Evolutionary conservation across 306 rosid genomes (phyloP), one percentile per base, ranked within the genome.

Genomic region (Begonia peltatifolia): DNA sequence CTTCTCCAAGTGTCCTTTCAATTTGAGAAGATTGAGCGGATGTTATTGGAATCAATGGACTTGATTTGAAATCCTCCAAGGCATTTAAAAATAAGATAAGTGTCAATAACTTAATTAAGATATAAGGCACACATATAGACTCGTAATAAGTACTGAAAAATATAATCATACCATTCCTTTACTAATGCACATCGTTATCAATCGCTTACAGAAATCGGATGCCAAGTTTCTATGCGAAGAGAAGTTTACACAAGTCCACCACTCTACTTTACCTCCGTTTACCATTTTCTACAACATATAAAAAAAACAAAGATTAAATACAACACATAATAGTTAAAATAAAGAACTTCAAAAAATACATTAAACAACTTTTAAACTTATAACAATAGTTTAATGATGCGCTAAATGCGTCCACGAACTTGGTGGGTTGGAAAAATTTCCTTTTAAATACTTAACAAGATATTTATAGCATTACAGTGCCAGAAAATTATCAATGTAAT

Each of bases 121-220:
- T 18, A 5, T 10, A 43, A n/a, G 2, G 0, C 6, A 52, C 7
- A 35, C 2, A 14, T n/a, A 25, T 25, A 20, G 50, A 6, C 38
- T 30, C 38, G 3, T 30, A 11, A 1, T 22, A 12, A 10, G 3
- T 10, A 42, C 55, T 10, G 4, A 58, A 12, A 50, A 30, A 10
- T 20, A 52, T 36, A 53, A 17, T 3, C 75, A 11, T 89, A 89
- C 97, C 75, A 89, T 74, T 43, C 97, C 97, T 62, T 71, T 85
- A 41, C 68, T 71, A 2, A 0, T 22, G 36, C 97, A 89, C 94
- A 85, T 85, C 0, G 4, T 2, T 6, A 65, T 36, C 66, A 89
- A 63, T 4, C 58, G 54, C 0, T 0, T 0, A 59, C 87, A 80
- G 51, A 85, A 82, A 2, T n/a, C 12, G 23, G 0, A 2, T 0